Percentiles rank a stretch among this genome's conserved stretches.
Conservation (phyloP, 306 rosid genomes). For the Ormosia semicastrata region DNA sequence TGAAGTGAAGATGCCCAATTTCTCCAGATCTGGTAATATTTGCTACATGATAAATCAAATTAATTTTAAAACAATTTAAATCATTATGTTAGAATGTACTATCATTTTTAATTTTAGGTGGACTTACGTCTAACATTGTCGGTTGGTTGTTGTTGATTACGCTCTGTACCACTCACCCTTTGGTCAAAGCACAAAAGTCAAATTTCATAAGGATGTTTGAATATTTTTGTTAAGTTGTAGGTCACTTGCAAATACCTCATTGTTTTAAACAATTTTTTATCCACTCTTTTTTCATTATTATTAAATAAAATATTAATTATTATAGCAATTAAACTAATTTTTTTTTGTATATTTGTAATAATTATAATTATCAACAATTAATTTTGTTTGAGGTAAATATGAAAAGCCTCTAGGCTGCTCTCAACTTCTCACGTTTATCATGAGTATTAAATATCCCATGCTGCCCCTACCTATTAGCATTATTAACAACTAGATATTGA, state of each 20-base stretch:
- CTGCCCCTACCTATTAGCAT: too few species aligned
- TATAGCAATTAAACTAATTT: too few species aligned
- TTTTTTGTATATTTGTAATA: too few species aligned
- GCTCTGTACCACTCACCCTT: not conserved
- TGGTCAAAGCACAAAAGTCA: not conserved
- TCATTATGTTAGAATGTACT: not conserved
- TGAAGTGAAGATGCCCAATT: not conserved
- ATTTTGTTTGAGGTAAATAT: too few species aligned
- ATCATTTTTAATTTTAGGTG: not conserved
- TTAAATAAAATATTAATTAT: too few species aligned
- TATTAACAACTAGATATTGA: too few species aligned
- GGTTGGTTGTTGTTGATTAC: not conserved
- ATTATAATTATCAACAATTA: too few species aligned
- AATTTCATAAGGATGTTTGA: not conserved
- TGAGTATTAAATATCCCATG: too few species aligned
- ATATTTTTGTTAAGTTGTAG: conserved; percentile 1
- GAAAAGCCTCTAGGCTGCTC: too few species aligned
- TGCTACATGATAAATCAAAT: not conserved
- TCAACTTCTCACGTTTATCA: too few species aligned
- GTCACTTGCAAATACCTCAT: not conserved
- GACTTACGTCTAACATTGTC: conserved; percentile 3
- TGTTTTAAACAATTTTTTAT: too few species aligned
- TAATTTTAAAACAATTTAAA: not conserved
- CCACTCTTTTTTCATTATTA: too few species aligned
- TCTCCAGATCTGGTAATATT: not conserved